Percentiles rank a stretch among this genome's conserved stretches.
phyloP scores from a whole-genome alignment of 177 flowering plant species.

The Tripterygium wilfordii region DNA sequence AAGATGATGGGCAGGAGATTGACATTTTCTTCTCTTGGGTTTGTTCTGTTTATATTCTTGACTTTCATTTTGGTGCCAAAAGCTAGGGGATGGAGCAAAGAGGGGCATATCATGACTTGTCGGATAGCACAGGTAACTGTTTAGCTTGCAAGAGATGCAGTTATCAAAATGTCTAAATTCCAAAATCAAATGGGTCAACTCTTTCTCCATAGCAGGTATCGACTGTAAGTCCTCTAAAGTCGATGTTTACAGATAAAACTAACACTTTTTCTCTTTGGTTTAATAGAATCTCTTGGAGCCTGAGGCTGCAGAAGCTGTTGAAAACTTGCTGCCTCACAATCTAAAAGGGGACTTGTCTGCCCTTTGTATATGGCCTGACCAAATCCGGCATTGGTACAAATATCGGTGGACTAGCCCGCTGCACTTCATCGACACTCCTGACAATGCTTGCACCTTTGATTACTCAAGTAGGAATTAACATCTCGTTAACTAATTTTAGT shows the following conservation, averaged over 20 bases:
- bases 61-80: conserved; percentile 20
- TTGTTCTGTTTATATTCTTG: conserved; percentile 23
- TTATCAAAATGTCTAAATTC: too few relatives aligned
- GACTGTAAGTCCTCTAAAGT: too few relatives aligned
- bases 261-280: background rate
- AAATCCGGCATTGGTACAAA: conserved; percentile 82
- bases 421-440: conserved; percentile 95
- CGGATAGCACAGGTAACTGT: conserved; percentile 94
- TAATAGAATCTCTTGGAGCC: conserved; percentile 49
- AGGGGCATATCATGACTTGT: conserved; percentile 91
- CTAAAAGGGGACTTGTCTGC: conserved; percentile 71
- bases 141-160: too few relatives aligned
- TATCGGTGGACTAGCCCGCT: conserved; percentile 92
- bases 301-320: conserved; percentile 66
- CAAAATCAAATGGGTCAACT: background rate
- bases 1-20: conserved; percentile 1
- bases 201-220: too few relatives aligned
- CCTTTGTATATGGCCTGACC: conserved; percentile 91
- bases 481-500: too few relatives aligned
- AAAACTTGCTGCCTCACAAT: conserved; percentile 62
- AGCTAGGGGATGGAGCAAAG: conserved; percentile 89
- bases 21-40: conserved; percentile 5
- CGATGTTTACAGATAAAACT: background rate
- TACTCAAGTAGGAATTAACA: conserved; percentile 57
- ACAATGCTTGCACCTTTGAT: conserved; percentile 64